These are phyloP conservation scores for Colletotrichum sp. DNA, from an alignment of 2,329 filamentous ascomycete genomes.

Conservation along the genomic window DNA sequence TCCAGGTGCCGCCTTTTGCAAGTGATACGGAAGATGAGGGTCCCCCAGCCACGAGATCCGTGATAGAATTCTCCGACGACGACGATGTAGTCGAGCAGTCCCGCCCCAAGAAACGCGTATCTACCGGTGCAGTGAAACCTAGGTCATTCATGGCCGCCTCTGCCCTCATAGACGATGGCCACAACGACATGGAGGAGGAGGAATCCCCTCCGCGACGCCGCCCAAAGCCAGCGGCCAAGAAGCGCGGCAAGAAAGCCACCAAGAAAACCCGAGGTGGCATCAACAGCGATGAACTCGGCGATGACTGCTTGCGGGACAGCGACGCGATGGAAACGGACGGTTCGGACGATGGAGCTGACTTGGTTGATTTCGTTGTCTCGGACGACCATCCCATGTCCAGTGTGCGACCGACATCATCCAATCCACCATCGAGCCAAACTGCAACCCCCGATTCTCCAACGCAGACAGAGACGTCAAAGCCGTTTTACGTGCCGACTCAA, in stretches of 20 bases:
- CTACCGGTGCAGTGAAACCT: neutral
- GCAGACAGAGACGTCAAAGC: slow-evolving; percentile 28
- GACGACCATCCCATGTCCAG: slow-evolving; percentile 41
- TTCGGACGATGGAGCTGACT: slow-evolving; percentile 53
- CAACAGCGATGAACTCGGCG: slow-evolving; percentile 53
- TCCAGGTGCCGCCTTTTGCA: slow-evolving; percentile 49
- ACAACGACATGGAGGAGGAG: slow-evolving; percentile 22
- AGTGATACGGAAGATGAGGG: slow-evolving; percentile 40
- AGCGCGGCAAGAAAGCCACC: slow-evolving; percentile 19
- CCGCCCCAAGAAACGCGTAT: slow-evolving; percentile 15
- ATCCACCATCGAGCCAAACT: slow-evolving; percentile 23
- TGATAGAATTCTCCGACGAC: neutral
- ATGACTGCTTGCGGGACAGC: slow-evolving; percentile 56
- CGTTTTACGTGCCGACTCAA: slow-evolving; percentile 42
- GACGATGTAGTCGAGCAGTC: slow-evolving; percentile 13
- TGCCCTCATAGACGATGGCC: slow-evolving; percentile 16
- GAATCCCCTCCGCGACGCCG: neutral
- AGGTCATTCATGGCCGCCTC: neutral
- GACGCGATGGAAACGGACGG: slow-evolving; percentile 51
- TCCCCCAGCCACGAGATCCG: neutral
- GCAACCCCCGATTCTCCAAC: slow-evolving; percentile 29
- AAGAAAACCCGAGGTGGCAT: slow-evolving; percentile 29
- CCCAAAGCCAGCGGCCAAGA: slow-evolving; percentile 21
- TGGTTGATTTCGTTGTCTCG: slow-evolving; percentile 63
- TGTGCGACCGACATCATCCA: slow-evolving; percentile 36